These are phyloP conservation scores for Pseudognaphalium luteoalbum DNA, from an alignment of 129 eudicot genomes.

Conservation along the genomic window DNA sequence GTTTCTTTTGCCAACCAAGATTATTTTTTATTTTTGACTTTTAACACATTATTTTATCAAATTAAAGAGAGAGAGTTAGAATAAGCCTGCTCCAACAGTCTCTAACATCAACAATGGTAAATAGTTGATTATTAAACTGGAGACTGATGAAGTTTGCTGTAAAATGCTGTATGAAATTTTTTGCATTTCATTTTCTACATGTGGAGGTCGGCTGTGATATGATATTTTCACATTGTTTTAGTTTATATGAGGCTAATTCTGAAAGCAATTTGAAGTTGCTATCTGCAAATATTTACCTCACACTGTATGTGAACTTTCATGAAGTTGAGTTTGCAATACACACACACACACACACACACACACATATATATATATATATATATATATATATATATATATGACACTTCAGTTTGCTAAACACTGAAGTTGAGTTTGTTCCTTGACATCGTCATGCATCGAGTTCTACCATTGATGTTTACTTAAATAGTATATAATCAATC, in stretches of 20 bases:
- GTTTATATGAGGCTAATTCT: neutral
- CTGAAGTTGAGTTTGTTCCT: too few relatives aligned
- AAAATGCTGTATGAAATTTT: neutral
- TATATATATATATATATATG: neutral
- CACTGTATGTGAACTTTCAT: neutral
- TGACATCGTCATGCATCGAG: neutral
- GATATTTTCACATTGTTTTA: neutral
- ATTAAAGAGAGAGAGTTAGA: neutral
- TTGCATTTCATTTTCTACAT: neutral
- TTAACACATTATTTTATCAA: neutral
- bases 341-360: too few relatives aligned
- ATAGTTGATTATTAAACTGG: neutral
- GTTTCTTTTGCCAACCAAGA: conserved; percentile 99
- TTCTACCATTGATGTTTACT: neutral
- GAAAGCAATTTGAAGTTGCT: neutral
- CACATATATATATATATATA: too few relatives aligned
- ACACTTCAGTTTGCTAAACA: neutral
- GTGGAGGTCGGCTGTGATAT: neutral
- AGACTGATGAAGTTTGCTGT: neutral
- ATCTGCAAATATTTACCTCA: neutral
- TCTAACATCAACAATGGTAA: too few relatives aligned
- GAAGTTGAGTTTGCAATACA: too few relatives aligned
- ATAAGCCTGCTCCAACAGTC: too few relatives aligned
- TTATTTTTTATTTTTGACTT: neutral
- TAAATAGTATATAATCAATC: neutral